Evolutionary conservation across 257 asterid species (phyloP).

Genomic region (Solanum ahanhuiri): DNA sequence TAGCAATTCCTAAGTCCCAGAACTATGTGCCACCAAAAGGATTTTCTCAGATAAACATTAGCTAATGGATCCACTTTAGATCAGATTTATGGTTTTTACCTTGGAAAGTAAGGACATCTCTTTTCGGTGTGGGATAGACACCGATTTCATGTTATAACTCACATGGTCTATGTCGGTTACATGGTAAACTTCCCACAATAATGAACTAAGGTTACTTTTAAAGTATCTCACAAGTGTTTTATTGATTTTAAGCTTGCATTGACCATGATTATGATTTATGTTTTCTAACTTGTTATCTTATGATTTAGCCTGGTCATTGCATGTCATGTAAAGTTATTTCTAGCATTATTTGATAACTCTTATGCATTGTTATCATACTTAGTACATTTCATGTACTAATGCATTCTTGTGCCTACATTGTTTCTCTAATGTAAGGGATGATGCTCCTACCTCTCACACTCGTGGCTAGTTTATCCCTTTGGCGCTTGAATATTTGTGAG

Average conservation of each 20-base stretch:
- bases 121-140: not conserved
- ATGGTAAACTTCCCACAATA: not conserved
- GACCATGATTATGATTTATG: not conserved
- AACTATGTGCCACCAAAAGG: not conserved
- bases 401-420: not conserved
- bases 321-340: not conserved
- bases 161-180: not conserved
- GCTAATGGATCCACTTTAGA: not conserved
- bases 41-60: not conserved
- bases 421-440: not conserved
- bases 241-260: not conserved
- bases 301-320: not conserved
- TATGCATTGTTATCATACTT: not conserved
- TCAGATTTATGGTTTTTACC: not conserved
- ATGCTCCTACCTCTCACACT: not conserved
- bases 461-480: not conserved
- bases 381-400: too few relatives aligned
- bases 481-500: not conserved
- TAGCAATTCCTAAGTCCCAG: not conserved
- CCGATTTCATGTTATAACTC: not conserved
- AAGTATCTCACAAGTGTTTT: not conserved
- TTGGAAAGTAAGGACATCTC: not conserved
- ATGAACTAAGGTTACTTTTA: not conserved
- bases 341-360: not conserved
- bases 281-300: not conserved